Percentiles rank a stretch among this genome's conserved stretches.
These are phyloP conservation scores for Nemania sp. DNA, from an alignment of 2,329 filamentous ascomycete species.

Conservation along the genomic window DNA sequence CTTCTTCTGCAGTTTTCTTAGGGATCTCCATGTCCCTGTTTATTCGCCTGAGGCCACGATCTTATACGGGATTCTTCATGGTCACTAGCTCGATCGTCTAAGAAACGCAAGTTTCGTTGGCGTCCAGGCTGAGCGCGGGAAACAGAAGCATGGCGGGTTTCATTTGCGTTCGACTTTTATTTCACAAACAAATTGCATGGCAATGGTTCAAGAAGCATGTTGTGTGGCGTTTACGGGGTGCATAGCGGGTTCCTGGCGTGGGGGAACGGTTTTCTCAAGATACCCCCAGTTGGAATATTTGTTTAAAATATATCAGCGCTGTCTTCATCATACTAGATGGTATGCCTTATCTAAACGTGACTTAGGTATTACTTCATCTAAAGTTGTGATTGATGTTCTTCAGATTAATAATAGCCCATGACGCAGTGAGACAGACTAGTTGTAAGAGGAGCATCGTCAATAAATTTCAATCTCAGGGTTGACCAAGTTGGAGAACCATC, in stretches of 20 bases:
- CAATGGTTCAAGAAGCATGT: constrained; percentile 22
- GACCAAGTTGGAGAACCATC: no score
- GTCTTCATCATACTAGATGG: not conserved
- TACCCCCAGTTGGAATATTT: constrained; percentile 34
- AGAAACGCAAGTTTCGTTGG: not conserved
- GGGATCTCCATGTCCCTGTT: not conserved
- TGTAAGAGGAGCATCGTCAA: no score
- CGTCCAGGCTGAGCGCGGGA: not conserved
- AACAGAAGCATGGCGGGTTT: not conserved
- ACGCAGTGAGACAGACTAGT: not conserved
- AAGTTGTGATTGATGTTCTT: not conserved
- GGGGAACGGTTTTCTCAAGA: constrained; percentile 30
- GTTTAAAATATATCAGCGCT: not conserved
- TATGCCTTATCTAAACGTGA: not conserved
- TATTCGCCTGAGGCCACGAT: not conserved
- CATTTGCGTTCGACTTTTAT: not conserved
- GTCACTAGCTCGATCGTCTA: not conserved
- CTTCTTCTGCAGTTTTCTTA: not conserved
- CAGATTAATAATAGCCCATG: not conserved
- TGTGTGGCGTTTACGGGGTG: constrained; percentile 29
- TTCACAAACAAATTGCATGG: constrained; percentile 11
- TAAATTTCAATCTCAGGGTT: no score
- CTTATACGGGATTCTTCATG: not conserved
- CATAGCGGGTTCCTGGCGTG: constrained; percentile 18
- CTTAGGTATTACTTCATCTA: not conserved